Percentiles rank a stretch among this genome's conserved stretches.
Evolutionary conservation across 306 rosid genomes (phyloP).

Genomic region (Vigna unguiculata): DNA sequence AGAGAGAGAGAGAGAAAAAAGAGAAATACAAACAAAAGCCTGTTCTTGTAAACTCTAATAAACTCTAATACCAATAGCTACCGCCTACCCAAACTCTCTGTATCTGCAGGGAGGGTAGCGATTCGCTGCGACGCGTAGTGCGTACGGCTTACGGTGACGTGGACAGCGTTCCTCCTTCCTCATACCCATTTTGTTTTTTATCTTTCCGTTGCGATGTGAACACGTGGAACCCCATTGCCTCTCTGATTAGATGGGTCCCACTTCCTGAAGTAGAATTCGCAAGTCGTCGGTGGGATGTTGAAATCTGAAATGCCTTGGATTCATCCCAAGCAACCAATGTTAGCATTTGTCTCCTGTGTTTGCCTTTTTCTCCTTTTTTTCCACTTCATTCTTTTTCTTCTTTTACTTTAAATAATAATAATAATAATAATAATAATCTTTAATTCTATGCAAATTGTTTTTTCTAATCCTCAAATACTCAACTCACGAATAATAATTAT

Average conservation of each 20-base stretch:
- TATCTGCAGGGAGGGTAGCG: slow-evolving; percentile 20
- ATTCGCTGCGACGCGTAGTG: slow-evolving; percentile 34
- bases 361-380: slow-evolving; percentile 10
- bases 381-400: neutral
- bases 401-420: too few relatives aligned
- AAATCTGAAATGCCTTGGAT: slow-evolving; percentile 22
- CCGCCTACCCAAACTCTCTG: slow-evolving; percentile 29
- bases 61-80: neutral
- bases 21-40: slow-evolving; percentile 14
- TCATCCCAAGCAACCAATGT: slow-evolving; percentile 39
- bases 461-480: too few relatives aligned
- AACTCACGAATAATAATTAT: too few relatives aligned
- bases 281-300: slow-evolving; percentile 43
- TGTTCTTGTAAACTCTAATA: neutral
- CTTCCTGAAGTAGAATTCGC: neutral
- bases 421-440: too few relatives aligned
- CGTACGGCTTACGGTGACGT: slow-evolving; percentile 48
- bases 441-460: too few relatives aligned
- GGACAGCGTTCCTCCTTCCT: slow-evolving; percentile 22
- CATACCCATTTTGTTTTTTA: slow-evolving; percentile 13
- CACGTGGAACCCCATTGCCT: slow-evolving; percentile 37
- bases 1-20: neutral
- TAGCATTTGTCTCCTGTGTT: slow-evolving; percentile 12
- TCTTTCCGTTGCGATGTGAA: slow-evolving; percentile 1
- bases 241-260: slow-evolving; percentile 22